These are phyloP conservation scores for Carnegiea gigantea DNA, from an alignment of 179 eudicot species.

Conservation along the genomic window DNA sequence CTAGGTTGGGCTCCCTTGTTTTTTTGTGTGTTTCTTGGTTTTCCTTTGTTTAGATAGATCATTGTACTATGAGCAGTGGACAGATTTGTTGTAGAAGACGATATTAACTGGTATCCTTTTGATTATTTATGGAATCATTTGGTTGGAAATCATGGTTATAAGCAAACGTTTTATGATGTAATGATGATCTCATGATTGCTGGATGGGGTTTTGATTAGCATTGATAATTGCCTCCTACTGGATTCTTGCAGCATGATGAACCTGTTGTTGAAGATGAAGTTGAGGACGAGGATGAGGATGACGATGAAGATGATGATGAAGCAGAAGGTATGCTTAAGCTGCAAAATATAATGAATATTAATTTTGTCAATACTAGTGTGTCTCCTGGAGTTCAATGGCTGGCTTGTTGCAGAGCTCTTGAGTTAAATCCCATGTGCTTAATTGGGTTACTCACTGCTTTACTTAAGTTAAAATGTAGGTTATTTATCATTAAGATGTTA, in stretches of 20 bases:
- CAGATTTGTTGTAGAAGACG: no score
- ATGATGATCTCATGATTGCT: background rate
- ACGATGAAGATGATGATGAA: constrained; percentile 45
- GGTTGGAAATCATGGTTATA: background rate
- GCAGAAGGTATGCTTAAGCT: constrained; percentile 33
- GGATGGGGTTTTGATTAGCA: background rate
- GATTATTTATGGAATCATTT: background rate
- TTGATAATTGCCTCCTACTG: background rate
- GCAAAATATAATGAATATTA: background rate
- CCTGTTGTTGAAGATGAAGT: constrained; percentile 53
- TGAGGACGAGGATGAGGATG: constrained; percentile 51
- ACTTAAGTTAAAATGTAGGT: no score
- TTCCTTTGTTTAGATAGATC: no score
- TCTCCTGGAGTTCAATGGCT: background rate
- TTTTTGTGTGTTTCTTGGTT: no score
- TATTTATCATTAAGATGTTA: no score
- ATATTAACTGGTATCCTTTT: no score
- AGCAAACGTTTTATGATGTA: no score
- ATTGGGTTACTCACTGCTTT: no score
- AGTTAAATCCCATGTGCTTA: no score
- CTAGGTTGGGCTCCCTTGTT: no score
- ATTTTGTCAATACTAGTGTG: background rate
- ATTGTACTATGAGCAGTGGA: no score
- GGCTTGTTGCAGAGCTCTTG: no score
- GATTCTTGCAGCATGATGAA: constrained; percentile 40